Conservation (phyloP, 2,329 filamentous ascomycete genomes). For the Neofusicoccum cordaticola region DNA sequence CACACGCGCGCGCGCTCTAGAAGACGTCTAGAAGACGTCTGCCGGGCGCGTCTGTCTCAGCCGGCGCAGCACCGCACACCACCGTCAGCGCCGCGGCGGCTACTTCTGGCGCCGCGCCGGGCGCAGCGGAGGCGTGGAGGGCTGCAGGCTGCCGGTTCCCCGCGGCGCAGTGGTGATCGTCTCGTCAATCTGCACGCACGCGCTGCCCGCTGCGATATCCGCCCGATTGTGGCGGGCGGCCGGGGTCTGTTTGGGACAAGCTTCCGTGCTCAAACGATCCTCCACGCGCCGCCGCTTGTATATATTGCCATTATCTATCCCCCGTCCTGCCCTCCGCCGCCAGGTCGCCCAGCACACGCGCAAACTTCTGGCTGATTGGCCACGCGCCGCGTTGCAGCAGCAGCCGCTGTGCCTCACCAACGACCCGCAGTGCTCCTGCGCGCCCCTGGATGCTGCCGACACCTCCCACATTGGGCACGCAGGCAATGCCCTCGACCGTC, state of each 20-base stretch:
- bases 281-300: background rate
- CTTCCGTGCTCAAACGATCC: background rate
- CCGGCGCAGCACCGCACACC: background rate
- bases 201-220: too few relatives aligned
- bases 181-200: slow-evolving; percentile 1
- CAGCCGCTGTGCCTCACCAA: background rate
- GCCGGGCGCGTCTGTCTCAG: background rate
- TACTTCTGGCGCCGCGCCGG: background rate
- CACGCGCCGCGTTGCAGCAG: background rate
- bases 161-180: background rate
- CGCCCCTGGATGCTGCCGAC: background rate
- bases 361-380: background rate
- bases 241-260: background rate
- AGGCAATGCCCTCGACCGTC: background rate
- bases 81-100: background rate
- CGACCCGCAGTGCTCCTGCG: background rate
- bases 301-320: background rate
- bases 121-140: background rate
- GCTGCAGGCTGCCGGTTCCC: background rate
- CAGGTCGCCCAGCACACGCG: background rate
- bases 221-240: background rate
- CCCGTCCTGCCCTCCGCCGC: background rate
- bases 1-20: background rate
- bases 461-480: background rate
- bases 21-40: background rate